A percentile compares a stretch with the other conserved stretches of the same genome.
Conservation (phyloP, 2,329 filamentous ascomycete genomes). For the Paecilomyces variotii region DNA sequence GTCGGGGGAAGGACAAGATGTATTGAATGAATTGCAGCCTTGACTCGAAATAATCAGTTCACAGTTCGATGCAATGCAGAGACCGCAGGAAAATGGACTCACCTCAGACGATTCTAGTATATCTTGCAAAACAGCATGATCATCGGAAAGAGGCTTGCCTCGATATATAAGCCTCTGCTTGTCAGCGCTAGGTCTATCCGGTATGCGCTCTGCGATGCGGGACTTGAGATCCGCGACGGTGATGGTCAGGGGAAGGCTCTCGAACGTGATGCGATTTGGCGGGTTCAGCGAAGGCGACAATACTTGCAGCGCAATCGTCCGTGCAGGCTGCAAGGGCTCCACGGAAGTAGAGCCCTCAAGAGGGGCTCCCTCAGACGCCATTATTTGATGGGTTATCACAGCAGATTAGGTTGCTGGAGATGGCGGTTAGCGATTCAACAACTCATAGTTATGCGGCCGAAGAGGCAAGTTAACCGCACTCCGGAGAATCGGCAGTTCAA, state of each 20-base stretch:
- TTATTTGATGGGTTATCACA: constrained; percentile 1
- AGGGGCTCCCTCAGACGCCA: constrained; percentile 2
- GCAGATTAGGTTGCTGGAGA: neutral
- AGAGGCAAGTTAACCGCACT: neutral
- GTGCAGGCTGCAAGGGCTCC: neutral
- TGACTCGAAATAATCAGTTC: neutral
- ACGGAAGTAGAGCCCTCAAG: neutral
- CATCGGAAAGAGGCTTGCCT: constrained; percentile 45
- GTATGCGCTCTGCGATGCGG: constrained; percentile 43
- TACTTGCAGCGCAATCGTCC: constrained; percentile 27
- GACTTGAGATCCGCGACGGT: constrained; percentile 48
- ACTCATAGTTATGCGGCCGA: neutral
- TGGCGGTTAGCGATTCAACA: neutral
- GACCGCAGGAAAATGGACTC: constrained; percentile 16
- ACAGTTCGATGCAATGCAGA: neutral
- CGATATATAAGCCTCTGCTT: constrained; percentile 52
- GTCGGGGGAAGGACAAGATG: constrained; percentile 38
- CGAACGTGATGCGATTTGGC: constrained; percentile 29
- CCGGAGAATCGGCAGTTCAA: neutral
- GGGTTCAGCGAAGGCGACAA: constrained; percentile 34
- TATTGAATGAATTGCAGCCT: constrained; percentile 25
- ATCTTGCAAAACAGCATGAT: constrained; percentile 40
- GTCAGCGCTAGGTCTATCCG: constrained; percentile 36
- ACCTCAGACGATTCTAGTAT: constrained; percentile 46
- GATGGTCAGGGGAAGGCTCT: constrained; percentile 26